Evolutionary conservation across 2,329 filamentous ascomycete genomes (phyloP).

Genomic region (Neocatenulostroma microsporum): DNA sequence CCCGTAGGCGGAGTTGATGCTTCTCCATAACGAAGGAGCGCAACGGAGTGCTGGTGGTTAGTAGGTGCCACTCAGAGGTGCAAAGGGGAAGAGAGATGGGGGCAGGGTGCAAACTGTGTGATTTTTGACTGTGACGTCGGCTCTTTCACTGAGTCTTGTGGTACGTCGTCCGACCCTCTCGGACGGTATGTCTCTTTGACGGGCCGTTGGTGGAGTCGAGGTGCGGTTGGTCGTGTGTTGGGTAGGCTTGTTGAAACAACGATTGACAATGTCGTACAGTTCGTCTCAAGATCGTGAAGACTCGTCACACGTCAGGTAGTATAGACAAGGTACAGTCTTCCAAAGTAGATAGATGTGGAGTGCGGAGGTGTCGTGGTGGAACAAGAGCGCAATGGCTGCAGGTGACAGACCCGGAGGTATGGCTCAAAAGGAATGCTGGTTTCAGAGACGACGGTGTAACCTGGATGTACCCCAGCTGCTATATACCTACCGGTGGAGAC

Average conservation of each 20-base stretch:
- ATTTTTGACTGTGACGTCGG: constrained; percentile 17
- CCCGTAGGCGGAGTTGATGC: constrained; percentile 10
- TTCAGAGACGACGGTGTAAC: constrained; percentile 24
- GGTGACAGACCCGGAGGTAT: constrained; percentile 14
- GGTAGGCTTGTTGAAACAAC: constrained; percentile 13
- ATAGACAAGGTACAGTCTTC: constrained; percentile 11
- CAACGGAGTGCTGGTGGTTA: constrained; percentile 15
- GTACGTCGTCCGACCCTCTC: constrained; percentile 14
- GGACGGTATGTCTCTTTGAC: constrained; percentile 9
- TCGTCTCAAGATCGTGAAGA: constrained; percentile 12
- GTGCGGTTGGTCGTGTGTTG: constrained; percentile 3
- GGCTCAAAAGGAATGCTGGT: constrained; percentile 19
- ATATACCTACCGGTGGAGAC: constrained; percentile 2
- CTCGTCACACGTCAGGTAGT: constrained; percentile 11
- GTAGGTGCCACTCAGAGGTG: constrained; percentile 14
- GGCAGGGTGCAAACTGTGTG: constrained; percentile 17
- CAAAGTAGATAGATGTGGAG: constrained; percentile 1
- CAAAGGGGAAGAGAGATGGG: constrained; percentile 10
- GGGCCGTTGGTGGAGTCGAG: constrained; percentile 9
- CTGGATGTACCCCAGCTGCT: no score
- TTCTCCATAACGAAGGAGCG: constrained; percentile 12
- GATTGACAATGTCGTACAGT: constrained; percentile 14
- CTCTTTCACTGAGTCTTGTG: constrained; percentile 13
- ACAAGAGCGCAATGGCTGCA: constrained; percentile 14
- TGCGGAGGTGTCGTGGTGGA: constrained; percentile 6